A percentile compares a stretch with the other conserved stretches of the same genome.
These are phyloP conservation scores for Tetrapisispora fleetii DNA, from an alignment of 805 yeast species.

Conservation along the genomic window DNA sequence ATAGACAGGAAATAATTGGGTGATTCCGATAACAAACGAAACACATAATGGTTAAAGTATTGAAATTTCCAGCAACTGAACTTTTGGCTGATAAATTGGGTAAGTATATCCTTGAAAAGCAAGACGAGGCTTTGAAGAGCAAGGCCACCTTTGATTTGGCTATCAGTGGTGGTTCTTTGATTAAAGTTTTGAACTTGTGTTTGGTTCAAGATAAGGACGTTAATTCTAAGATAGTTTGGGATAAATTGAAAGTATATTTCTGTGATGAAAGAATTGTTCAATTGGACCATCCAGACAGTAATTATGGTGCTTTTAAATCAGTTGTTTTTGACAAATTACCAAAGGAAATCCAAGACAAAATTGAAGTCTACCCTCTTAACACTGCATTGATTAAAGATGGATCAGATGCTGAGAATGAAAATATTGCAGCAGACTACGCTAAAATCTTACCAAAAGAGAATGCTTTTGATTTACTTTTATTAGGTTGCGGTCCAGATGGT, in stretches of 20 bases:
- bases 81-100: conserved; percentile 65
- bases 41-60: conserved; percentile 32
- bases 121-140: conserved; percentile 44
- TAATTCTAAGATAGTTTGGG: conserved; percentile 46
- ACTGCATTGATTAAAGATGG: conserved; percentile 50
- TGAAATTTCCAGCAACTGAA: conserved; percentile 36
- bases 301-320: conserved; percentile 67
- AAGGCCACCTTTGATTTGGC: conserved; percentile 56
- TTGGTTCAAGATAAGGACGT: conserved; percentile 47
- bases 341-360: conserved; percentile 33
- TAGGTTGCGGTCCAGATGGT: conserved; percentile 95
- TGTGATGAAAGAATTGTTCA: conserved; percentile 90
- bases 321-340: conserved; percentile 47
- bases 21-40: background rate
- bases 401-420: conserved; percentile 39
- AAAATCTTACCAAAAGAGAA: conserved; percentile 37
- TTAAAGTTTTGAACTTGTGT: conserved; percentile 55
- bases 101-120: conserved; percentile 47
- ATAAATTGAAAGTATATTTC: conserved; percentile 71
- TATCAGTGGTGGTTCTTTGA: conserved; percentile 84
- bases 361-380: conserved; percentile 51
- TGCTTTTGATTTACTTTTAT: conserved; percentile 51
- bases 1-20: too few relatives aligned
- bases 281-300: conserved; percentile 71
- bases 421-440: conserved; percentile 57